Percentiles rank a stretch among this genome's conserved stretches.
These are phyloP conservation scores for Wickerhamomyces alni DNA, from an alignment of 805 yeast species.

Conservation along the genomic window DNA sequence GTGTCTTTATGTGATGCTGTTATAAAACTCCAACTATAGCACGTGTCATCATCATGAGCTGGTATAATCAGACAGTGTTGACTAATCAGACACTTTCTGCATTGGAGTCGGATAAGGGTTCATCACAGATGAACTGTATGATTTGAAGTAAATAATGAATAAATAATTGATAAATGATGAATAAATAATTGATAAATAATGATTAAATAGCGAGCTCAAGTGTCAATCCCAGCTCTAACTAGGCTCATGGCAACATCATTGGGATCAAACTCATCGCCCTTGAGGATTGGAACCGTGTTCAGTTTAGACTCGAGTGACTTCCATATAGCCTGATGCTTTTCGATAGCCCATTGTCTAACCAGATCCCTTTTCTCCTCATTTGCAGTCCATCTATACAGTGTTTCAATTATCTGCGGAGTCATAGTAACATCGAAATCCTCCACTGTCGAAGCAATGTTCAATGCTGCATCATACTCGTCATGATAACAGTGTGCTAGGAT, in stretches of 20 bases:
- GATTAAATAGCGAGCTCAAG: too few species aligned
- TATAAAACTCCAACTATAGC: too few species aligned
- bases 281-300: neutral
- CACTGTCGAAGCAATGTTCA: constrained; percentile 41
- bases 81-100: too few species aligned
- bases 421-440: constrained; percentile 41
- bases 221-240: neutral
- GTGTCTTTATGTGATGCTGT: too few species aligned
- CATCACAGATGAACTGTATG: too few species aligned
- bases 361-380: constrained; percentile 11
- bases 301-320: constrained; percentile 22
- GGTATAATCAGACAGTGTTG: too few species aligned
- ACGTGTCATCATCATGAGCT: too few species aligned
- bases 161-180: neutral
- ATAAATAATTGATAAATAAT: neutral
- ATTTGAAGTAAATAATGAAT: neutral
- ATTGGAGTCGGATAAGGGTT: too few species aligned
- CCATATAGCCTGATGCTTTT: constrained; percentile 33
- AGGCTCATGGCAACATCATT: neutral
- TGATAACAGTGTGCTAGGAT: constrained; percentile 66
- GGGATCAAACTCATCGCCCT: neutral
- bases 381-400: constrained; percentile 39
- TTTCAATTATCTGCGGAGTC: constrained; percentile 37
- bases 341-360: constrained; percentile 31
- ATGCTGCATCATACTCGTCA: constrained; percentile 53